Conservation (phyloP, 1,284 basidiomycete species). For the Ustilago trichophora region DNA sequence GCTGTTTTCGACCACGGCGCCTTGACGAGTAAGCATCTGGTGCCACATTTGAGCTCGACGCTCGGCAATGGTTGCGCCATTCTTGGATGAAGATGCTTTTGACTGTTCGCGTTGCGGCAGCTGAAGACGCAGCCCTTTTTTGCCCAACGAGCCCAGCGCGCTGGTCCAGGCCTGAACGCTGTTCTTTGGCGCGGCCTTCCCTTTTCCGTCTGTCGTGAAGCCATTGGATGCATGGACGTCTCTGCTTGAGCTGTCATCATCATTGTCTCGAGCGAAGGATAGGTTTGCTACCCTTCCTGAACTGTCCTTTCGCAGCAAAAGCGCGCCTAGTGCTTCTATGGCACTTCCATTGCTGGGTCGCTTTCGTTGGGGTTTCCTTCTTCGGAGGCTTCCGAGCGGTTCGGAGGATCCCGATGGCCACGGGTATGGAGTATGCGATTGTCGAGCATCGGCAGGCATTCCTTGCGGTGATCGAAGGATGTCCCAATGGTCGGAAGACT, state of each 20-base stretch:
- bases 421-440: neutral
- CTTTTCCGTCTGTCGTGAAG: neutral
- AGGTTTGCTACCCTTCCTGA: conserved; percentile 51
- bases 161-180: conserved; percentile 29
- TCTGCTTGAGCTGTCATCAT: neutral
- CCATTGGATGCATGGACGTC: neutral
- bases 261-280: conserved; percentile 25
- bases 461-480: conserved; percentile 23
- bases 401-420: conserved; percentile 1
- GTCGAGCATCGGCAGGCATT: neutral
- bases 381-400: conserved; percentile 5
- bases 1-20: conserved; percentile 24
- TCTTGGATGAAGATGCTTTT: conserved; percentile 1
- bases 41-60: conserved; percentile 49
- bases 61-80: conserved; percentile 50
- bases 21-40: conserved; percentile 24
- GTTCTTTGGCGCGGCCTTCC: conserved; percentile 6
- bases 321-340: conserved; percentile 59
- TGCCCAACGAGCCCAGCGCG: conserved; percentile 15
- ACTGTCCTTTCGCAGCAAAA: conserved; percentile 55
- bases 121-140: conserved; percentile 13
- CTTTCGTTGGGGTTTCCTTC: conserved; percentile 21
- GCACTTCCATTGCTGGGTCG: conserved; percentile 59
- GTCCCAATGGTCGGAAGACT: conserved; percentile 21
- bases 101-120: conserved; percentile 1